Conservation (phyloP, 345 rosid species). For the Boechera retrofracta region DNA sequence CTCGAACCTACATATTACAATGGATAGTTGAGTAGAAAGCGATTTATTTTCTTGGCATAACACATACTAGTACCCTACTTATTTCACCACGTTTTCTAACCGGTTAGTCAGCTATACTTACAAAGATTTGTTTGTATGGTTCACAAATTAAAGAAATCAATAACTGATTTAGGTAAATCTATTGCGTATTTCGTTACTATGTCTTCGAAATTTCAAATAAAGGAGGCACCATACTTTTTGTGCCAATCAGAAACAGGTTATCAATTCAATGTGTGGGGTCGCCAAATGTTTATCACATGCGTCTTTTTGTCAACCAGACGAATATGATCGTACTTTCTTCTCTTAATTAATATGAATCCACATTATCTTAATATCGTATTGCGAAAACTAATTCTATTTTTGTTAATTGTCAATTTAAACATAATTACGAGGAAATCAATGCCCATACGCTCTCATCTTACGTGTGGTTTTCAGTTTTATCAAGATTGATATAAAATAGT, state of each 20-base stretch:
- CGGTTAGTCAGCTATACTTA: not conserved
- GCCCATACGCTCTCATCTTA: not conserved
- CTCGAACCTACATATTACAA: not conserved
- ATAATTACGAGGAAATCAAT: not conserved
- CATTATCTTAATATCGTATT: not conserved
- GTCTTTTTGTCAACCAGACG: not conserved
- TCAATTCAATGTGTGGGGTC: constrained; percentile 38
- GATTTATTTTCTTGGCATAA: not conserved
- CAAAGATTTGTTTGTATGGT: not conserved
- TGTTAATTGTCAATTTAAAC: constrained; percentile 7
- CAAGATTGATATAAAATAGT: not conserved
- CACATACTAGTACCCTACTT: not conserved
- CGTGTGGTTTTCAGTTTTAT: constrained; percentile 11
- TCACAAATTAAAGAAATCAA: not conserved
- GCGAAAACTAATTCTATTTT: not conserved
- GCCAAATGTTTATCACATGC: constrained; percentile 31
- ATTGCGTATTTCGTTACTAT: not conserved
- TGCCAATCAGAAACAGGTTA: constrained; percentile 43
- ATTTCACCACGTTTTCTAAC: not conserved
- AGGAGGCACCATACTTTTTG: constrained; percentile 36
- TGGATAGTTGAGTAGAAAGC: not conserved
- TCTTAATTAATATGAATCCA: constrained; percentile 2
- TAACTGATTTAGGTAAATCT: not conserved
- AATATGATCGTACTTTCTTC: not conserved
- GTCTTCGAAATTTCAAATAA: not conserved